A percentile compares a stretch with the other conserved stretches of the same genome.
Conservation (phyloP, 768 basidiomycete species). For the Roridomyces roridus region DNA sequence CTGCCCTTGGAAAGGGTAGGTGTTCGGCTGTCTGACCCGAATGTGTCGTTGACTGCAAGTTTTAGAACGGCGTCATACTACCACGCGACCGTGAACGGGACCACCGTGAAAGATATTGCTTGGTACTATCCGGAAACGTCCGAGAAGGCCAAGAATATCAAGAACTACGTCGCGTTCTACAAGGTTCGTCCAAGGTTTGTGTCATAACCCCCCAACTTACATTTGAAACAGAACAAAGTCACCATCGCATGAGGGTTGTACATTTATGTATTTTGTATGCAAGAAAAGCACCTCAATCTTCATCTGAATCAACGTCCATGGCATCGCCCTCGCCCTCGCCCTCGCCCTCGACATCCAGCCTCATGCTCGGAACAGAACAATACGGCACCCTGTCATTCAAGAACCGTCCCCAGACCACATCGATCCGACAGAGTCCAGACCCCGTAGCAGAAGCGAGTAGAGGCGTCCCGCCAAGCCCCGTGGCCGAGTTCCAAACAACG, state of each 20-base stretch:
- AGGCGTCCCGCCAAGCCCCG: slow-evolving; percentile 63
- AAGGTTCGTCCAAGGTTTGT: slow-evolving; percentile 48
- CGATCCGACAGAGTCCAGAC: slow-evolving; percentile 86
- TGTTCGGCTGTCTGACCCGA: neutral
- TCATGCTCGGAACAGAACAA: slow-evolving; percentile 62
- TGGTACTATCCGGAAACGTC: slow-evolving; percentile 75
- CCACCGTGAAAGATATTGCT: slow-evolving; percentile 61
- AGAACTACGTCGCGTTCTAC: slow-evolving; percentile 78
- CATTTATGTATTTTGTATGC: slow-evolving; percentile 10
- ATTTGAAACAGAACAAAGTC: slow-evolving; percentile 46
- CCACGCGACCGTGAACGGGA: slow-evolving; percentile 56
- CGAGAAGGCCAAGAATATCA: slow-evolving; percentile 64
- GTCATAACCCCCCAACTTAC: no score
- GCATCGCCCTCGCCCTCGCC: slow-evolving; percentile 31
- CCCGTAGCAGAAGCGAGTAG: slow-evolving; percentile 82
- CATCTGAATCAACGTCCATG: slow-evolving; percentile 51
- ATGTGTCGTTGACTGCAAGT: neutral
- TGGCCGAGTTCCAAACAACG: slow-evolving; percentile 81
- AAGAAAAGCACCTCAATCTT: slow-evolving; percentile 24
- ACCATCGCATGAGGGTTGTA: slow-evolving; percentile 29
- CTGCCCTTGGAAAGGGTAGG: slow-evolving; percentile 80
- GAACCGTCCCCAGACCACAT: slow-evolving; percentile 82
- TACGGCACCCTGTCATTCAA: slow-evolving; percentile 71
- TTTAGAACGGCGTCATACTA: slow-evolving; percentile 71
- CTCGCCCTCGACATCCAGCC: slow-evolving; percentile 60